A percentile compares a stretch with the other conserved stretches of the same genome.
These are phyloP conservation scores for Fusarium abutilonis DNA, from an alignment of 2,329 filamentous ascomycete genomes.

Conservation along the genomic window DNA sequence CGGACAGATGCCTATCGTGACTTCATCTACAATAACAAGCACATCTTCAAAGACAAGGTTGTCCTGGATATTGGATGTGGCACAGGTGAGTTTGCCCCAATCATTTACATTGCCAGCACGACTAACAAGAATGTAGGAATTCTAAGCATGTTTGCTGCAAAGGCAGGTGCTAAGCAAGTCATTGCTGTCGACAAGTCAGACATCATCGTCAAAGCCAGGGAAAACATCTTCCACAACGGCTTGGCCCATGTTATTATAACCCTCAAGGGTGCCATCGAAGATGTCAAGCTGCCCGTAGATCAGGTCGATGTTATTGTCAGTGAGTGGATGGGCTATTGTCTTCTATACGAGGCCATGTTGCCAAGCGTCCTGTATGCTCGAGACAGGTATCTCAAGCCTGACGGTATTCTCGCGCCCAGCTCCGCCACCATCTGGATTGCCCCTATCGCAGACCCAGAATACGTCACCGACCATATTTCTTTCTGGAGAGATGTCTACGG, in stretches of 20 bases:
- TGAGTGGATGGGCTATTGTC: slow-evolving; percentile 97
- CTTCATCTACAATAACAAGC: slow-evolving; percentile 92
- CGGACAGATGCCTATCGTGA: slow-evolving; percentile 93
- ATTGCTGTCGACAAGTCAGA: slow-evolving; percentile 92
- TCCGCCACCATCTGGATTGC: slow-evolving; percentile 86
- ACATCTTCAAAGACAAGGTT: slow-evolving; percentile 84
- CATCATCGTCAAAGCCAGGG: slow-evolving; percentile 86
- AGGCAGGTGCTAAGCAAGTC: slow-evolving; percentile 85
- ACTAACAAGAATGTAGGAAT: slow-evolving; percentile 65
- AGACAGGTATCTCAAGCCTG: slow-evolving; percentile 83
- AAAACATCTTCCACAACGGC: slow-evolving; percentile 85
- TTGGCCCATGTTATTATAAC: slow-evolving; percentile 79
- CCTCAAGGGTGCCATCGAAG: slow-evolving; percentile 86
- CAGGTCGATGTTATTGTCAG: slow-evolving; percentile 94
- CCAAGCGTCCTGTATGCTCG: slow-evolving; percentile 89
- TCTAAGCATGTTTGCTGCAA: slow-evolving; percentile 92
- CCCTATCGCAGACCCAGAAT: slow-evolving; percentile 80
- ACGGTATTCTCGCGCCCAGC: slow-evolving; percentile 86
- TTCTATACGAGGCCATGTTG: slow-evolving; percentile 96
- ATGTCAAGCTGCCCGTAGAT: slow-evolving; percentile 78
- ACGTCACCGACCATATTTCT: slow-evolving; percentile 77
- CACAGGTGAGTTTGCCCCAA: slow-evolving; percentile 58
- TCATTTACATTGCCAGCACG: slow-evolving; percentile 11
- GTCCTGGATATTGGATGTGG: slow-evolving; percentile 93
- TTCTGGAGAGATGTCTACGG: slow-evolving; percentile 96